Evolutionary conservation across 139 green algal genomes (phyloP).

Genomic region (Trebouxia sp.): DNA sequence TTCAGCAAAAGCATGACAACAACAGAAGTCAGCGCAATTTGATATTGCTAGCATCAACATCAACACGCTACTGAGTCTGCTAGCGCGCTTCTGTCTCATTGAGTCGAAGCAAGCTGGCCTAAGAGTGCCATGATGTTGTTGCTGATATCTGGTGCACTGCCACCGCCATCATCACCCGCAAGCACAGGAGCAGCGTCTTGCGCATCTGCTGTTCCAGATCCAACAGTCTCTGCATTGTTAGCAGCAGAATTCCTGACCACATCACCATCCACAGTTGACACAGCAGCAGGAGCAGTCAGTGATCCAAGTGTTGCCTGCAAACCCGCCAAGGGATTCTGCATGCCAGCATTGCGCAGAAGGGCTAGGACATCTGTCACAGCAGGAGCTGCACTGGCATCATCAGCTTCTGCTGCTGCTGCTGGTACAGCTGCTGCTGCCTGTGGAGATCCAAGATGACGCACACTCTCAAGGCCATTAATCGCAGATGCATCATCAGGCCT

Average conservation of each 20-base stretch:
- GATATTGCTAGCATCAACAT: no score
- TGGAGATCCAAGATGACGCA: background rate
- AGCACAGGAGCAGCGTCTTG: conserved; percentile 13
- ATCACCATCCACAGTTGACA: background rate
- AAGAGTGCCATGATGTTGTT: conserved; percentile 5
- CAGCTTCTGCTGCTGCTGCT: background rate
- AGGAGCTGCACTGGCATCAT: background rate
- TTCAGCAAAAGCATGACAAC: no score
- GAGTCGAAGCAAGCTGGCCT: background rate
- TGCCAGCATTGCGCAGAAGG: conserved; percentile 10
- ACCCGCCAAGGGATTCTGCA: background rate
- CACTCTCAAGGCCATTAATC: no score
- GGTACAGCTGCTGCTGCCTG: no score
- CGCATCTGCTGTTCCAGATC: background rate
- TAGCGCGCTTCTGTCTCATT: no score
- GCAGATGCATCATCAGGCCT: background rate
- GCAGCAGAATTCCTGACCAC: background rate
- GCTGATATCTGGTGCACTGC: background rate
- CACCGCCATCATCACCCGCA: background rate
- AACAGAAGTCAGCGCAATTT: no score
- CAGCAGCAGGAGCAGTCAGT: background rate
- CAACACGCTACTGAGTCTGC: no score
- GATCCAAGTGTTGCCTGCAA: background rate
- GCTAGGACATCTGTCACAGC: background rate
- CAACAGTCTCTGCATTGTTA: background rate